Conservation (phyloP, 805 yeast species). For the Cyberlindnera euphorbiae region DNA sequence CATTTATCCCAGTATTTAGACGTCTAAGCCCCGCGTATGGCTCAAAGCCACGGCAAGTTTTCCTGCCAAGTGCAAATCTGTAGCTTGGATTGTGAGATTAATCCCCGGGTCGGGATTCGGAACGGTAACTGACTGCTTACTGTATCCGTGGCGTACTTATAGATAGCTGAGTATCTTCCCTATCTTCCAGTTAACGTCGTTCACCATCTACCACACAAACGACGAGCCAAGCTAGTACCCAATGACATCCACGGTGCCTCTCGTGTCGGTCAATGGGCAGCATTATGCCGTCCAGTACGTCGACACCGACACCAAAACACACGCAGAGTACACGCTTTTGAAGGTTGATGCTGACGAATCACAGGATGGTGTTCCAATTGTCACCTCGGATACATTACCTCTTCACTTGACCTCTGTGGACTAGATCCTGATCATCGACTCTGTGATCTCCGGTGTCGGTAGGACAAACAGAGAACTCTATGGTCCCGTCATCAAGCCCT, state of each 20-base stretch:
- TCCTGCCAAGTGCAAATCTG: too few relatives aligned
- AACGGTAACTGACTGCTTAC: too few relatives aligned
- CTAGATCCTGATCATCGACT: slow-evolving; percentile 29
- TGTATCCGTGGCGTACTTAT: too few relatives aligned
- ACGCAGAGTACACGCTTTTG: slow-evolving; percentile 2
- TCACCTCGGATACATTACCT: slow-evolving; percentile 4
- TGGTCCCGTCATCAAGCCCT: slow-evolving; percentile 39
- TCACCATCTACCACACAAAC: too few relatives aligned
- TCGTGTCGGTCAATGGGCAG: neutral
- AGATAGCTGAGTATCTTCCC: too few relatives aligned
- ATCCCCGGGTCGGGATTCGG: too few relatives aligned
- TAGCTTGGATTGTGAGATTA: too few relatives aligned
- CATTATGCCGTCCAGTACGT: slow-evolving; percentile 2
- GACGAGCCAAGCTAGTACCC: neutral
- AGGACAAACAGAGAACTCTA: slow-evolving; percentile 37
- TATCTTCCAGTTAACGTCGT: too few relatives aligned
- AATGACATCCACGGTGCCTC: neutral
- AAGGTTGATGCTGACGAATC: neutral
- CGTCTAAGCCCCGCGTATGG: too few relatives aligned
- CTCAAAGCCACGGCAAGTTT: too few relatives aligned
- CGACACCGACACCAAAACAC: slow-evolving; percentile 2
- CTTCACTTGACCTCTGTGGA: slow-evolving; percentile 5
- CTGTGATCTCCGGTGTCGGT: slow-evolving; percentile 34
- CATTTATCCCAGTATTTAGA: too few relatives aligned
- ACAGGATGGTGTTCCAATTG: neutral